phyloP scores from a whole-genome alignment of 2,329 filamentous ascomycete genomes.

The Aschersonia sp. region DNA sequence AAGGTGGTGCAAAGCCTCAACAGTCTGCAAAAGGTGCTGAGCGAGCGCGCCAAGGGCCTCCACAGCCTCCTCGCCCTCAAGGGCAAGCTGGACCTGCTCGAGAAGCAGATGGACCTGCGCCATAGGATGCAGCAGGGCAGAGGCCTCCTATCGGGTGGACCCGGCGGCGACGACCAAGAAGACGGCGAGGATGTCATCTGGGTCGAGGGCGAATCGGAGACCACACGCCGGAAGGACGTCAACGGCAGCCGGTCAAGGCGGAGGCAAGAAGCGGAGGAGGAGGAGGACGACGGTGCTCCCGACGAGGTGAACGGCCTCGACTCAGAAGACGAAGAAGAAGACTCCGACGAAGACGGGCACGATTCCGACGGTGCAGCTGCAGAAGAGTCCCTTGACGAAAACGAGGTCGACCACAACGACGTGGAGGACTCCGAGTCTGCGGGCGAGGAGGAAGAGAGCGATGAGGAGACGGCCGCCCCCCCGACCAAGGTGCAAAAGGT shows the following conservation, averaged over 20 bases:
- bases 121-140: constrained; percentile 45
- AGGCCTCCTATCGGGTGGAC: constrained; percentile 12
- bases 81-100: constrained; percentile 88
- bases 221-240: constrained; percentile 22
- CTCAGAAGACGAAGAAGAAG: constrained; percentile 43
- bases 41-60: constrained; percentile 71
- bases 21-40: constrained; percentile 72
- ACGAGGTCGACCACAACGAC: constrained; percentile 46
- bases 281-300: constrained; percentile 45
- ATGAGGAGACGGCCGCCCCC: constrained; percentile 31
- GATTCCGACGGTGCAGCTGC: constrained; percentile 25
- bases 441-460: constrained; percentile 34
- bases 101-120: constrained; percentile 74
- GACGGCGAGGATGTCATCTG: constrained; percentile 69
- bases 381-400: constrained; percentile 37
- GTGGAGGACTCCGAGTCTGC: constrained; percentile 35
- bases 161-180: constrained; percentile 42
- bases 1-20: constrained; percentile 66
- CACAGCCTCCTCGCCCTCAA: constrained; percentile 76
- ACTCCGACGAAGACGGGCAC: constrained; percentile 25
- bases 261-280: constrained; percentile 37
- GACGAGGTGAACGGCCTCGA: constrained; percentile 40
- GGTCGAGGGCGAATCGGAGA: constrained; percentile 66
- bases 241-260: constrained; percentile 19
- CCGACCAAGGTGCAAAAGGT: constrained; percentile 30